phyloP scores from a whole-genome alignment of 805 yeast species.

The Myxozyma neglecta region DNA sequence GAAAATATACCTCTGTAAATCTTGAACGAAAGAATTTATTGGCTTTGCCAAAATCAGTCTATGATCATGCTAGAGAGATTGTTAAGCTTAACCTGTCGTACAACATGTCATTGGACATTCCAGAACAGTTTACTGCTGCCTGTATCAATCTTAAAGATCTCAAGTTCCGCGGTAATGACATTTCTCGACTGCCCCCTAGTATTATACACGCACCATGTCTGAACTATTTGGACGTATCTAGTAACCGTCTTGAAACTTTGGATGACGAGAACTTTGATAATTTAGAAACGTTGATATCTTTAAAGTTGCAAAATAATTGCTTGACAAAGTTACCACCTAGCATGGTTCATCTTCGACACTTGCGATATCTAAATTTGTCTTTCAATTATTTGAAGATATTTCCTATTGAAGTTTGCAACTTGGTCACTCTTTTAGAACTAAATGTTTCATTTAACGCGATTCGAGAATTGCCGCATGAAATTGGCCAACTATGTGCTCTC shows the following conservation, averaged over 20 bases:
- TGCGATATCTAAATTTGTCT: constrained; percentile 67
- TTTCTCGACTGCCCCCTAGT: constrained; percentile 70
- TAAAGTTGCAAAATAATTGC: constrained; percentile 49
- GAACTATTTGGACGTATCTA: constrained; percentile 68
- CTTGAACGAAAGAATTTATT: constrained; percentile 71
- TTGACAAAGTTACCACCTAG: constrained; percentile 48
- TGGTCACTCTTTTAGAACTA: constrained; percentile 60
- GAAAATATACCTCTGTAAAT: constrained; percentile 71
- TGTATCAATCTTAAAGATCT: constrained; percentile 54
- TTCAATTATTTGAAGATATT: constrained; percentile 65
- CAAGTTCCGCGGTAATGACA: constrained; percentile 53
- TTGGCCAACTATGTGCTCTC: constrained; percentile 59
- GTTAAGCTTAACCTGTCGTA: constrained; percentile 78
- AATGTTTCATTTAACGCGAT: constrained; percentile 83
- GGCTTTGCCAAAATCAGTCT: constrained; percentile 80
- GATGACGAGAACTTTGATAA: constrained; percentile 56
- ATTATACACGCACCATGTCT: constrained; percentile 68
- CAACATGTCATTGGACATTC: constrained; percentile 81
- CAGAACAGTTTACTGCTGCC: constrained; percentile 79
- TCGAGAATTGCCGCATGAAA: constrained; percentile 56
- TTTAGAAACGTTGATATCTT: constrained; percentile 55
- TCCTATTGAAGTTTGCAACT: constrained; percentile 60
- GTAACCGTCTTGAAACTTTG: constrained; percentile 60
- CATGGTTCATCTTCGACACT: constrained; percentile 46
- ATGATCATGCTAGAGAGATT: constrained; percentile 76